Evolutionary conservation across 2,329 filamentous ascomycete species (phyloP).

Genomic region (Ophidiomyces ophidiicola): DNA sequence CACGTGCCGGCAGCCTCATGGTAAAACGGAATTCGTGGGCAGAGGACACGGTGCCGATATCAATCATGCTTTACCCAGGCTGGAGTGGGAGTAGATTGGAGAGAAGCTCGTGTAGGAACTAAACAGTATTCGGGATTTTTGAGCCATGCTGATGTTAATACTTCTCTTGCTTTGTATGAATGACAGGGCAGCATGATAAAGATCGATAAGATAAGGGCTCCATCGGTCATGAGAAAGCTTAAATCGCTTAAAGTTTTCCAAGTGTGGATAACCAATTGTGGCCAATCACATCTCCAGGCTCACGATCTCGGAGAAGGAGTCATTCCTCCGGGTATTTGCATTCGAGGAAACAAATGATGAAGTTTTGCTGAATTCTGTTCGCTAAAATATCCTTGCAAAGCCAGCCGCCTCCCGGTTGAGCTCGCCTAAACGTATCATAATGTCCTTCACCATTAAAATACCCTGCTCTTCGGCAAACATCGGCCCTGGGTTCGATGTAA

Average conservation of each 20-base stretch:
- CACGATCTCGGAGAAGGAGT: neutral
- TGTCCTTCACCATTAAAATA: constrained; percentile 55
- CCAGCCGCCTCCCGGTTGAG: too few relatives aligned
- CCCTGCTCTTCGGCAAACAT: constrained; percentile 97
- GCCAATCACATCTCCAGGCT: constrained; percentile 7
- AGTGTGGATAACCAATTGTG: too few relatives aligned
- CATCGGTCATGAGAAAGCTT: neutral
- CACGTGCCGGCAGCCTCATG: constrained; percentile 27
- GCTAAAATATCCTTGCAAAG: too few relatives aligned
- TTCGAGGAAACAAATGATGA: too few relatives aligned
- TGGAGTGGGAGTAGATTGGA: constrained; percentile 35
- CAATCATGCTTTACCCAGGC: constrained; percentile 31
- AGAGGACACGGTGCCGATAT: constrained; percentile 36
- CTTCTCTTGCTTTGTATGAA: neutral
- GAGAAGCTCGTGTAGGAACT: constrained; percentile 20
- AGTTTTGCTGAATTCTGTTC: too few relatives aligned
- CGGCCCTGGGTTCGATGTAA: constrained; percentile 93
- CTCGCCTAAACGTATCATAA: too few relatives aligned
- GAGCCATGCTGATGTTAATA: neutral
- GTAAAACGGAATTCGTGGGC: constrained; percentile 34
- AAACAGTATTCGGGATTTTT: too few relatives aligned
- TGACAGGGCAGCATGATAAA: neutral
- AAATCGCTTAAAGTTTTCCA: neutral
- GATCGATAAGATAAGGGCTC: constrained; percentile 7
- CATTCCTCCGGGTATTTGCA: too few relatives aligned